Conservation (phyloP, 2,329 filamentous ascomycete species). For the Aulographum hederae region DNA sequence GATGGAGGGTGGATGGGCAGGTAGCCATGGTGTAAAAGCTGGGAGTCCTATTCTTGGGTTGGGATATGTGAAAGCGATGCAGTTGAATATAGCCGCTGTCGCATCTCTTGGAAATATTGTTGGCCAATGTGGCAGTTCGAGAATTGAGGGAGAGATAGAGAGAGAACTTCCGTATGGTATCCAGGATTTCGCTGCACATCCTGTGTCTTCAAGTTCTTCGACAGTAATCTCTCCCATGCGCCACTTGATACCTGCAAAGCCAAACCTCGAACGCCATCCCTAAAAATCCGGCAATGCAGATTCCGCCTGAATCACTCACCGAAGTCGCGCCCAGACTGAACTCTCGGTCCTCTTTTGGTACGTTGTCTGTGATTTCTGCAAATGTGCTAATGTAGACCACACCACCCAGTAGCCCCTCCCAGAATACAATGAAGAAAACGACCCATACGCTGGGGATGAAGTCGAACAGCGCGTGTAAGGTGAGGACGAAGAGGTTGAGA, state of each 20-base stretch:
- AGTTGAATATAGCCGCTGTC: background rate
- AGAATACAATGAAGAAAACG: conserved; percentile 74
- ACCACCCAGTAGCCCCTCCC: conserved; percentile 84
- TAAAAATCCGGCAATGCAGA: conserved; percentile 72
- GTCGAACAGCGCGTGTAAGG: conserved; percentile 56
- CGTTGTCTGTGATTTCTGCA: conserved; percentile 75
- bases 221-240: conserved; percentile 49
- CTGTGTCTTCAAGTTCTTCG: too few species aligned
- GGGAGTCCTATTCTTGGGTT: too few species aligned
- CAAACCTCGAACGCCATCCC: conserved; percentile 68
- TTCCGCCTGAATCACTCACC: conserved; percentile 80
- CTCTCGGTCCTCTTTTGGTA: conserved; percentile 62
- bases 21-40: too few species aligned
- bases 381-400: conserved; percentile 94
- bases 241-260: conserved; percentile 71
- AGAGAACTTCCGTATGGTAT: too few species aligned
- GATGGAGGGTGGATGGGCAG: conserved; percentile 90
- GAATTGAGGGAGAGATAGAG: too few species aligned
- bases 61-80: background rate
- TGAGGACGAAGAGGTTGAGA: conserved; percentile 55
- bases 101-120: too few species aligned
- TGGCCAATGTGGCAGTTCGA: too few species aligned
- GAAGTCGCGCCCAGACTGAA: conserved; percentile 82
- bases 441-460: conserved; percentile 76
- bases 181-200: too few species aligned